A percentile compares a stretch with the other conserved stretches of the same genome.
Evolutionary conservation across 2,329 filamentous ascomycete species (phyloP).

Genomic region (Curvularia verruculosa): DNA sequence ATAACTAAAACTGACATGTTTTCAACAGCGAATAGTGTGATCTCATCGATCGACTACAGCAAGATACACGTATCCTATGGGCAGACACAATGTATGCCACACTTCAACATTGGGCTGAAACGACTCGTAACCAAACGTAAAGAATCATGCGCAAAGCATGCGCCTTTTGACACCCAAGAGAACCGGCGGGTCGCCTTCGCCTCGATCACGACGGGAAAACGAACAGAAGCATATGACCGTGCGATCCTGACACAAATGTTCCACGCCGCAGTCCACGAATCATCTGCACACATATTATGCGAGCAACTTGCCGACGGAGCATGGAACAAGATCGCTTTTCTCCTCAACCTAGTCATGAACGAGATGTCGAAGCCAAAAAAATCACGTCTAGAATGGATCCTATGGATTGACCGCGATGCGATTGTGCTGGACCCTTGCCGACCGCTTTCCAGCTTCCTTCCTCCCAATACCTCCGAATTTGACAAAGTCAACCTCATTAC

Average conservation of each 20-base stretch:
- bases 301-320: conserved; percentile 51
- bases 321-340: conserved; percentile 55
- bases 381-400: conserved; percentile 51
- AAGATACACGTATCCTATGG: conserved; percentile 25
- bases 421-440: conserved; percentile 53
- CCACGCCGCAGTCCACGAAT: conserved; percentile 51
- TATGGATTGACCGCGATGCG: conserved; percentile 55
- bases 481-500: conserved; percentile 41
- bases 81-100: conserved; percentile 23
- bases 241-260: conserved; percentile 51
- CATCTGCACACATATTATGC: conserved; percentile 51
- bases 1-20: background rate
- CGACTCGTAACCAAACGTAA: conserved; percentile 10
- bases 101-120: conserved; percentile 17
- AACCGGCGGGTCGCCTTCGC: conserved; percentile 37
- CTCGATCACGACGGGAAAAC: conserved; percentile 46
- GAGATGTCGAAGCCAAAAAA: conserved; percentile 47
- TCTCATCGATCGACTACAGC: conserved; percentile 3
- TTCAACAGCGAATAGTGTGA: background rate
- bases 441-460: conserved; percentile 50
- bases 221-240: conserved; percentile 47
- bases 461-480: conserved; percentile 26
- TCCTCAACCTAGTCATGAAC: conserved; percentile 49
- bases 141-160: conserved; percentile 22
- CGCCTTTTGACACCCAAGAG: conserved; percentile 19